These are phyloP conservation scores for Parietichytrium sp. DNA, from an alignment of 108 stramenopile species.

Conservation along the genomic window DNA sequence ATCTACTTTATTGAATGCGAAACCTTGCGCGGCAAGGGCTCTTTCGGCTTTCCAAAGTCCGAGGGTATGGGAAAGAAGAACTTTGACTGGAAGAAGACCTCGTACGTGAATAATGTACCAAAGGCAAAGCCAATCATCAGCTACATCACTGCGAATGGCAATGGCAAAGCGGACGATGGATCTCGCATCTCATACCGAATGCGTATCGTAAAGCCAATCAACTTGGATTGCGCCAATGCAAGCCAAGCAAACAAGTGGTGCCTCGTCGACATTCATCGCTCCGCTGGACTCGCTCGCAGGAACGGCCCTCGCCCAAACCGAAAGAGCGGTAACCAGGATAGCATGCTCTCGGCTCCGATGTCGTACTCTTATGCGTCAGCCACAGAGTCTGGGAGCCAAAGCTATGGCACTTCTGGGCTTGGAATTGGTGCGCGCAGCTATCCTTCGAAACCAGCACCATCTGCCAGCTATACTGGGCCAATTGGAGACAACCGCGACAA, in stretches of 20 bases:
- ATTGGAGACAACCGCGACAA: too few relatives aligned
- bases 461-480: too few relatives aligned
- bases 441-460: too few relatives aligned
- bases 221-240: neutral
- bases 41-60: neutral
- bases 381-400: too few relatives aligned
- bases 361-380: too few relatives aligned
- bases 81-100: slow-evolving; percentile 39
- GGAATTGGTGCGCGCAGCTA: too few relatives aligned
- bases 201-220: slow-evolving; percentile 21
- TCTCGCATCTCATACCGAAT: neutral
- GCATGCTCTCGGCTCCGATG: too few relatives aligned
- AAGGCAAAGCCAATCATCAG: neutral
- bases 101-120: slow-evolving; percentile 22
- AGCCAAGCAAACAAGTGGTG: neutral
- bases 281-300: slow-evolving; percentile 1
- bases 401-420: too few relatives aligned
- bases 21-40: slow-evolving; percentile 33
- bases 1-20: slow-evolving; percentile 32
- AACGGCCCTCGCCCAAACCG: slow-evolving; percentile 23
- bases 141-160: slow-evolving; percentile 28
- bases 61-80: slow-evolving; percentile 29
- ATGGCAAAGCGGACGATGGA: neutral
- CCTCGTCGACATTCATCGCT: neutral
- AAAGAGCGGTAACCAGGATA: too few relatives aligned